Percentiles rank a stretch among this genome's conserved stretches.
These are phyloP conservation scores for Periglandula ipomoeae DNA, from an alignment of 2,329 filamentous ascomycete species.

Conservation along the genomic window DNA sequence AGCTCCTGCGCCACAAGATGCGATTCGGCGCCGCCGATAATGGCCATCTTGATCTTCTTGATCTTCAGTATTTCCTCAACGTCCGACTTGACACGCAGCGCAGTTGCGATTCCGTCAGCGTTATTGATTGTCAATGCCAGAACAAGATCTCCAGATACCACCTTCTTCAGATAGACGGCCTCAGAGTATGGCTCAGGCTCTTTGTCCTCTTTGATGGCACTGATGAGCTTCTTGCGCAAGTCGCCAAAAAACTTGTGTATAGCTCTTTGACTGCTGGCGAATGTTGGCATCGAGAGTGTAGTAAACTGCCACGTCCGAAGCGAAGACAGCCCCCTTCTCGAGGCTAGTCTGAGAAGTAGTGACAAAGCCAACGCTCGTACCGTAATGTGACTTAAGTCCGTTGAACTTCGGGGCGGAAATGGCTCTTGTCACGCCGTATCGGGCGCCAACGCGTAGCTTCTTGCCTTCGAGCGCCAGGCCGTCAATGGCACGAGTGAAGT, in stretches of 20 bases:
- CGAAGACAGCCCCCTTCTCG: conserved; percentile 41
- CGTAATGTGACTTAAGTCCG: conserved; percentile 35
- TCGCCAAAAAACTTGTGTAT: conserved; percentile 44
- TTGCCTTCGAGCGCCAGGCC: conserved; percentile 46
- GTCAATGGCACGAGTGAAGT: conserved; percentile 50
- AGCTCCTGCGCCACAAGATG: conserved; percentile 50
- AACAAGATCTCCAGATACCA: conserved; percentile 43
- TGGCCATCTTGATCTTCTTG: conserved; percentile 39
- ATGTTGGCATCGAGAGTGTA: conserved; percentile 42
- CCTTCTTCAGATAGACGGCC: conserved; percentile 40
- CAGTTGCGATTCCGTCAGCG: conserved; percentile 51
- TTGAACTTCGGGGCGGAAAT: conserved; percentile 45
- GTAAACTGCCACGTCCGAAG: conserved; percentile 45
- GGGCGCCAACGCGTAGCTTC: conserved; percentile 42
- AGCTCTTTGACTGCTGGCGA: conserved; percentile 32
- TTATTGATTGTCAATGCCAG: conserved; percentile 52
- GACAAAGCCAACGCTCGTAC: conserved; percentile 49
- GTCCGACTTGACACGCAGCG: conserved; percentile 48
- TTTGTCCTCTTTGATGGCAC: conserved; percentile 30
- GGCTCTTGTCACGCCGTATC: conserved; percentile 49
- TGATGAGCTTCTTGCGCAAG: conserved; percentile 44
- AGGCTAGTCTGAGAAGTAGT: conserved; percentile 39
- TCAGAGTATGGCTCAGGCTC: conserved; percentile 35
- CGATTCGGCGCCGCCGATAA: conserved; percentile 56
- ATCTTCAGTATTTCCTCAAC: conserved; percentile 35